Conservation (phyloP, 2,329 filamentous ascomycete genomes). For the Furcasterigmium furcatum region DNA sequence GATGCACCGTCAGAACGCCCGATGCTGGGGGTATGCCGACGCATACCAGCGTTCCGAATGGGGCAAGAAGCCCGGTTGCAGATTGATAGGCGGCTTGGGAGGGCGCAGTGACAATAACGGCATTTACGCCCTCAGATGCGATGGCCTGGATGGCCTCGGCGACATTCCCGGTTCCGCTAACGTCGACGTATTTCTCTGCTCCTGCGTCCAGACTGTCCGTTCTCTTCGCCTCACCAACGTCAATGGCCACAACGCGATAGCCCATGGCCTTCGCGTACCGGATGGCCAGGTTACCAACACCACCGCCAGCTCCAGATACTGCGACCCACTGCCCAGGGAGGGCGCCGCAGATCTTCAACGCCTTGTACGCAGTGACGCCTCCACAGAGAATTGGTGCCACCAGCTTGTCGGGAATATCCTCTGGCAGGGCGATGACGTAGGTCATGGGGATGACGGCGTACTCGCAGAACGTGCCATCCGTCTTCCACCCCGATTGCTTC, state of each 20-base stretch:
- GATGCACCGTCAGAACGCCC: no score
- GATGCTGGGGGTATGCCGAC: conserved; percentile 29
- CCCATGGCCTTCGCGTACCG: conserved; percentile 39
- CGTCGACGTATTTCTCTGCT: conserved; percentile 34
- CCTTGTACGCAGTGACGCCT: conserved; percentile 40
- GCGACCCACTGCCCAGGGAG: conserved; percentile 30
- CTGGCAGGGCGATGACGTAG: conserved; percentile 27
- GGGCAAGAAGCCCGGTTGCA: conserved; percentile 26
- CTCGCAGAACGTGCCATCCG: conserved; percentile 36
- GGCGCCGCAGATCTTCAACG: conserved; percentile 26
- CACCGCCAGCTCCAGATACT: conserved; percentile 33
- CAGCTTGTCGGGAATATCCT: conserved; percentile 26
- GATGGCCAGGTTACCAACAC: conserved; percentile 33
- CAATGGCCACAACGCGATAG: conserved; percentile 32
- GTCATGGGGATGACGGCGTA: conserved; percentile 28
- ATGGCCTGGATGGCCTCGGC: conserved; percentile 20
- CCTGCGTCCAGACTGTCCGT: conserved; percentile 23
- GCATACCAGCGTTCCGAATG: conserved; percentile 35
- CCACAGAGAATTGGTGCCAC: conserved; percentile 38
- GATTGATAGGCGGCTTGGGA: conserved; percentile 26
- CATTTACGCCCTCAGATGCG: conserved; percentile 15
- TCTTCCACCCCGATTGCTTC: conserved; percentile 25
- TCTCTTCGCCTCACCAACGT: conserved; percentile 26
- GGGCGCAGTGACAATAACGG: conserved; percentile 26
- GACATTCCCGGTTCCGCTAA: conserved; percentile 14